phyloP scores from a whole-genome alignment of 169 alveolate species.

The Neospora caninum region DNA sequence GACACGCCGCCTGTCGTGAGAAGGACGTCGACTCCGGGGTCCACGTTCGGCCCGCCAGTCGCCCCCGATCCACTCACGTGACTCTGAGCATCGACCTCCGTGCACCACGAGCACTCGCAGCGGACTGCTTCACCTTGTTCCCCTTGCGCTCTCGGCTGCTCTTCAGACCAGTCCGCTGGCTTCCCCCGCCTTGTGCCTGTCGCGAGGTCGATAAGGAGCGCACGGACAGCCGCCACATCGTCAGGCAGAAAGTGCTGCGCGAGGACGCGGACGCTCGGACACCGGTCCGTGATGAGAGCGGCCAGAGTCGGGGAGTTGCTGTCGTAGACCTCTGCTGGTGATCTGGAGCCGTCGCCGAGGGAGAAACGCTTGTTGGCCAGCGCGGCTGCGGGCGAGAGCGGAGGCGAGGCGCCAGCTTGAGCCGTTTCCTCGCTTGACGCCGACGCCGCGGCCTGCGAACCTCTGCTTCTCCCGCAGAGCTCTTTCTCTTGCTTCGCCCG shows the following conservation, averaged over 20 bases:
- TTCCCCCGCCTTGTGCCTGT: neutral
- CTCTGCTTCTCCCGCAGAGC: no score
- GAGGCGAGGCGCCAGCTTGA: no score
- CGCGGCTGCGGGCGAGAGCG: no score
- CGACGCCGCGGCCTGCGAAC: no score
- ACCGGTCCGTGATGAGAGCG: neutral
- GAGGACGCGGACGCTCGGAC: neutral
- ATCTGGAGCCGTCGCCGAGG: neutral
- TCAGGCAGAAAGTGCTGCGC: constrained; percentile 17
- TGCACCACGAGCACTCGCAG: neutral
- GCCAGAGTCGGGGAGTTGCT: constrained; percentile 17
- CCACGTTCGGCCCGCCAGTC: neutral
- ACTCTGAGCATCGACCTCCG: neutral
- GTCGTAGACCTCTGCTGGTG: neutral
- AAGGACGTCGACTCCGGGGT: neutral
- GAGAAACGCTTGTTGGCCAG: neutral
- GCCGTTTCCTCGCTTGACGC: no score
- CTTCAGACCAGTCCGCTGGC: neutral
- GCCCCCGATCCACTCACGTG: neutral
- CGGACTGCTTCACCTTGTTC: neutral
- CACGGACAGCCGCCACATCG: neutral
- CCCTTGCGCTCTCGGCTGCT: neutral
- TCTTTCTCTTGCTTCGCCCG: no score
- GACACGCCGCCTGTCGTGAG: constrained; percentile 30
- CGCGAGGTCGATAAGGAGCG: neutral